A percentile compares a stretch with the other conserved stretches of the same genome.
Evolutionary conservation across 1,284 basidiomycete genomes (phyloP).

Genomic region (Xerocomus amazonicus): DNA sequence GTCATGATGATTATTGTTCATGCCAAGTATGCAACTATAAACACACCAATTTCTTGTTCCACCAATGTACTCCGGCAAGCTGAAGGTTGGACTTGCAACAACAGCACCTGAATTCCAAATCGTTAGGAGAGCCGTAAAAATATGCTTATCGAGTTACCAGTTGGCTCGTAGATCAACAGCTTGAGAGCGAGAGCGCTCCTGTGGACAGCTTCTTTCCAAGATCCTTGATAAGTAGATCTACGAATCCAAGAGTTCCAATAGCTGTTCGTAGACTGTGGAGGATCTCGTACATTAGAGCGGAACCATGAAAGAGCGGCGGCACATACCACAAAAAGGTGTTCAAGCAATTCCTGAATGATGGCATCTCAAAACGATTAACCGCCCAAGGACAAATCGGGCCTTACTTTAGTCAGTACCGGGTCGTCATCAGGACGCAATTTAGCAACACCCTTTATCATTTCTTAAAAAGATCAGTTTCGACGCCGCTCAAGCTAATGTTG

Average conservation of each 20-base stretch:
- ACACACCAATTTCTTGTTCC: slow-evolving; percentile 79
- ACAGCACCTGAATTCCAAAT: slow-evolving; percentile 60
- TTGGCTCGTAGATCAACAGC: slow-evolving; percentile 83
- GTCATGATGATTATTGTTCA: background rate
- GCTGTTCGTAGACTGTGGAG: slow-evolving; percentile 60
- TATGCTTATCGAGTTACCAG: slow-evolving; percentile 43
- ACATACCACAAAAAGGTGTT: slow-evolving; percentile 50
- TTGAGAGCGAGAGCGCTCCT: slow-evolving; percentile 85
- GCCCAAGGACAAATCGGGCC: slow-evolving; percentile 5
- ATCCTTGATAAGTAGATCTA: slow-evolving; percentile 77
- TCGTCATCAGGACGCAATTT: slow-evolving; percentile 53
- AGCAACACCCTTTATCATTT: slow-evolving; percentile 46
- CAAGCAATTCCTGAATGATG: slow-evolving; percentile 45
- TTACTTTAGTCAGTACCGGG: slow-evolving; percentile 60
- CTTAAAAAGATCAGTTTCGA: slow-evolving; percentile 26
- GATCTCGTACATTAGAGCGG: background rate
- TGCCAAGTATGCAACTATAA: background rate
- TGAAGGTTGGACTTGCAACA: slow-evolving; percentile 91
- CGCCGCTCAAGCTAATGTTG: background rate
- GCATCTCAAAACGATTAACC: background rate
- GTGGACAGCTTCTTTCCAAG: slow-evolving; percentile 92
- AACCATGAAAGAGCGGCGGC: background rate
- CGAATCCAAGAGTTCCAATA: slow-evolving; percentile 89
- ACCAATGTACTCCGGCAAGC: slow-evolving; percentile 86
- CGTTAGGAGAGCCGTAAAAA: slow-evolving; percentile 1